Evolutionary conservation across 192 early-diverging fungal genomes (phyloP).

Genomic region (Haplosporangium gracile): DNA sequence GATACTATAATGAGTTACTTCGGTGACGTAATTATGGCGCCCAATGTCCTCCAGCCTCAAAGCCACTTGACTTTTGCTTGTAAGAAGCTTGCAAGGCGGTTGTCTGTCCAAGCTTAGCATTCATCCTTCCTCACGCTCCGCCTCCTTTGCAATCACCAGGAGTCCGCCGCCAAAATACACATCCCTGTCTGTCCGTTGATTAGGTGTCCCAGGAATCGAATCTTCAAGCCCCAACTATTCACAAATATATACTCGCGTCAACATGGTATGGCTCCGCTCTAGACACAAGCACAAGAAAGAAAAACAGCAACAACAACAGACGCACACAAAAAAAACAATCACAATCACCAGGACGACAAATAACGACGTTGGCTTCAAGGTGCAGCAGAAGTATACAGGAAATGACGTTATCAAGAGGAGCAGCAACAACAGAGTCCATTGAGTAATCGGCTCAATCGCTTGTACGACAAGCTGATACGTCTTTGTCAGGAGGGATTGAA

Average conservation of each 20-base stretch:
- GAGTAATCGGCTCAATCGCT: background rate
- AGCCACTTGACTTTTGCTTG: background rate
- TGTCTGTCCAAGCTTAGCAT: background rate
- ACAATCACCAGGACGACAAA: background rate
- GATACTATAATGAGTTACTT: too few species aligned
- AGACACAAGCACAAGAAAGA: background rate
- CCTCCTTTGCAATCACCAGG: conserved; percentile 4
- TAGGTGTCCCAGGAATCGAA: conserved; percentile 3
- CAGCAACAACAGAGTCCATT: background rate
- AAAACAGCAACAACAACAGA: background rate
- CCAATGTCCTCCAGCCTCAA: too few species aligned
- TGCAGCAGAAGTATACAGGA: background rate
- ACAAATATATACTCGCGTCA: conserved; percentile 1
- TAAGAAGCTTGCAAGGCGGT: background rate
- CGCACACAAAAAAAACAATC: conserved; percentile 1
- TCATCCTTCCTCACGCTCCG: background rate
- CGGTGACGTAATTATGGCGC: too few species aligned
- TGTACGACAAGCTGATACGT: background rate
- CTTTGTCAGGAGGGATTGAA: background rate
- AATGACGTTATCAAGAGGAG: background rate
- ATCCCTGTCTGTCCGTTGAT: conserved; percentile 3
- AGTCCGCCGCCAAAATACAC: conserved; percentile 2
- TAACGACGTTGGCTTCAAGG: background rate
- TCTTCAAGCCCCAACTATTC: background rate
- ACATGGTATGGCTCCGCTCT: background rate